Percentiles rank a stretch among this genome's conserved stretches.
Conservation (phyloP, 208 protist species). For the Trypanosoma cruzi region DNA sequence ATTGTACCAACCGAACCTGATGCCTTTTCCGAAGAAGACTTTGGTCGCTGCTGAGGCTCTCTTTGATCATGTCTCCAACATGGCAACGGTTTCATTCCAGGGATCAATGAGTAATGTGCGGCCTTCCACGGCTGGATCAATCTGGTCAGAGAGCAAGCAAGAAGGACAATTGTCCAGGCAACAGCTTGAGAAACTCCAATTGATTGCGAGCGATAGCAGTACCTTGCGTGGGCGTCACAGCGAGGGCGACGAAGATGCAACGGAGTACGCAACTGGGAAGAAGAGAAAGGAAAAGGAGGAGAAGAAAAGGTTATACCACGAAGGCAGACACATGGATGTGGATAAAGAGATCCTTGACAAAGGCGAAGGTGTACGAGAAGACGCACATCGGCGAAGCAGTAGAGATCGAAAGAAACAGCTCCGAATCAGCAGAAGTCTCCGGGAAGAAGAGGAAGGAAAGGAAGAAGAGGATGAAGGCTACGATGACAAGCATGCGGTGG, state of each 20-base stretch:
- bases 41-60: background rate
- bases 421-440: background rate
- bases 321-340: background rate
- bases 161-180: too few species aligned
- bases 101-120: too few species aligned
- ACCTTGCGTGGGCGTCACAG: too few species aligned
- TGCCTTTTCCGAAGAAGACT: background rate
- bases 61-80: background rate
- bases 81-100: too few species aligned
- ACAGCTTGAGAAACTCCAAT: too few species aligned
- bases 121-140: too few species aligned
- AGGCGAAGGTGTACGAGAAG: conserved; percentile 2
- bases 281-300: background rate
- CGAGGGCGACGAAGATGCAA: too few species aligned
- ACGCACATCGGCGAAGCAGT: conserved; percentile 5
- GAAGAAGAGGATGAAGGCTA: conserved; percentile 3
- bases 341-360: background rate
- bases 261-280: too few species aligned
- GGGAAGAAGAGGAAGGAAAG: background rate
- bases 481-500: too few species aligned
- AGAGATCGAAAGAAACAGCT: too few species aligned
- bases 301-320: background rate
- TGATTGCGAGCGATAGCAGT: too few species aligned
- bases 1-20: background rate
- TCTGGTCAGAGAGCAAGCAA: too few species aligned